Evolutionary conservation across 2,329 filamentous ascomycete genomes (phyloP).

Genomic region (Malbranchea cinnamomea): DNA sequence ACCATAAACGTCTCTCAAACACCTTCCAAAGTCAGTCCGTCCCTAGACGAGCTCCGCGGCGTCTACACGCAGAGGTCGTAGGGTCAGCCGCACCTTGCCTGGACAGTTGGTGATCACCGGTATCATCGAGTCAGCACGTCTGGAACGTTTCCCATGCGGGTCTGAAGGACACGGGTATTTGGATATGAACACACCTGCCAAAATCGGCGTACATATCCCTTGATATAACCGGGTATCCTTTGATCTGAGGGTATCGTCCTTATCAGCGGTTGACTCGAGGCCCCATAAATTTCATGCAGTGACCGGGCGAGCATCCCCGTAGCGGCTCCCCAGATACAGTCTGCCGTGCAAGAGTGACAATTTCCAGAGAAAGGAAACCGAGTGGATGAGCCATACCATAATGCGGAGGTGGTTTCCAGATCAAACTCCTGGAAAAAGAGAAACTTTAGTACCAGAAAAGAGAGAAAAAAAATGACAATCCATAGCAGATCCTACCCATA

Average conservation of each 20-base stretch:
- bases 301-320: background rate
- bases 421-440: constrained; percentile 53
- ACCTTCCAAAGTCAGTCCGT: too few species aligned
- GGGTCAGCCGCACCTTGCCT: constrained; percentile 12
- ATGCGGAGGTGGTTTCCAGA: constrained; percentile 96
- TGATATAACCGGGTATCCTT: constrained; percentile 76
- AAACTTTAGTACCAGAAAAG: background rate
- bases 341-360: too few species aligned
- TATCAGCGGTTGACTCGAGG: background rate
- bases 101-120: constrained; percentile 2
- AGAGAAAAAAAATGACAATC: constrained; percentile 20
- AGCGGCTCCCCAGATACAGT: background rate
- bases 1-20: too few species aligned
- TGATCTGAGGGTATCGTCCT: constrained; percentile 47
- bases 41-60: too few species aligned
- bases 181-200: constrained; percentile 63
- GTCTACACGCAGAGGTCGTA: too few species aligned
- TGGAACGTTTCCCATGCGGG: background rate
- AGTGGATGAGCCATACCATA: constrained; percentile 48
- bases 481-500: too few species aligned
- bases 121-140: constrained; percentile 4
- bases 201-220: constrained; percentile 85
- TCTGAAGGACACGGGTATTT: background rate
- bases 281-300: background rate
- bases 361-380: background rate